Percentiles rank a stretch among this genome's conserved stretches.
phyloP scores from a whole-genome alignment of 2,329 filamentous ascomycete genomes.

The Amphichorda felina region DNA sequence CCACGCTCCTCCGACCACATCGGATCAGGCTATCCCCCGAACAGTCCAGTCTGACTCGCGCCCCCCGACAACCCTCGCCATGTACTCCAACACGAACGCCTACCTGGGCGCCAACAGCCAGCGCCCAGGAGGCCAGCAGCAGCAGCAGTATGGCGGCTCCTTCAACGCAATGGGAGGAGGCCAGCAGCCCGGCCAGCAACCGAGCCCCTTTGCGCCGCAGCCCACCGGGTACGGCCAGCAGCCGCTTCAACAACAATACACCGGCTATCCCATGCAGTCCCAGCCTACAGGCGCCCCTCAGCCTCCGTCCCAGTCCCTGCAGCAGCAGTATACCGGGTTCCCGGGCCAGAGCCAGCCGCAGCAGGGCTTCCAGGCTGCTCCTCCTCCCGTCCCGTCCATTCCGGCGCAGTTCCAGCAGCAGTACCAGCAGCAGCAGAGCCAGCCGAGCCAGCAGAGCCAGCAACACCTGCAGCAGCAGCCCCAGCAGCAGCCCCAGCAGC shows the following conservation, averaged over 20 bases:
- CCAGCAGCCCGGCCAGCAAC: constrained; percentile 38
- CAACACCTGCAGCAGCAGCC: constrained; percentile 30
- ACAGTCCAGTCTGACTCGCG: not conserved
- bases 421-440: constrained; percentile 35
- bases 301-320: constrained; percentile 47
- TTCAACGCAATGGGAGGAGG: constrained; percentile 29
- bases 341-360: constrained; percentile 38
- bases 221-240: constrained; percentile 49
- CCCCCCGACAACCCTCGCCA: constrained; percentile 24
- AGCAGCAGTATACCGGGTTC: constrained; percentile 60
- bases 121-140: constrained; percentile 54
- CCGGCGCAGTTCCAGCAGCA: constrained; percentile 50
- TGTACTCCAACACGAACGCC: constrained; percentile 86
- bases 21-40: not conserved
- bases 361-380: constrained; percentile 48
- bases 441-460: constrained; percentile 9
- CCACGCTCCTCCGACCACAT: constrained; percentile 10
- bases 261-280: constrained; percentile 44
- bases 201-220: constrained; percentile 43
- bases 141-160: constrained; percentile 45
- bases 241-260: constrained; percentile 50
- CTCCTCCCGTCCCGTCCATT: constrained; percentile 47
- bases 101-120: constrained; percentile 69
- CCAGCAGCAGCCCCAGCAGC: constrained; percentile 25
- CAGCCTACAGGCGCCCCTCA: constrained; percentile 33